Base-by-base conservation (phyloP, 345 rosid species). In the Salix brachista region DNA sequence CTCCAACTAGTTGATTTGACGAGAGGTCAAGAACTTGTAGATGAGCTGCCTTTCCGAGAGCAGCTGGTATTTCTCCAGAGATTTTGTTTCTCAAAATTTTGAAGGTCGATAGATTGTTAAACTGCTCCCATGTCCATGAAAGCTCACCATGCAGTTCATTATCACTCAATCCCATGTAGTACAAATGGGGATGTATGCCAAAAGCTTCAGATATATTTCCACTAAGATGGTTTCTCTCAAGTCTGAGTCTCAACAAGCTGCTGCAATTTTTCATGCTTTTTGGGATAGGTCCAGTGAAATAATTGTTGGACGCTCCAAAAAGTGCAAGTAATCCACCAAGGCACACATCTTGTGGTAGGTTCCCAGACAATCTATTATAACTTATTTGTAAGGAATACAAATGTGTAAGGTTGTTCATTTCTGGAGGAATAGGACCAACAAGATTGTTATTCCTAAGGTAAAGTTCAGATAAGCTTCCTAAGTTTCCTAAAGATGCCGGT, bases 81-180 rank as follows among this genome's bases (percentile, higher is more conserved):
- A 72, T 54, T 13, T n/a, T 54, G 30, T 72, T 72, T 28, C 39
- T 2, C 1, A 67, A 54, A 16, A 72, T 54, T 54, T 5, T 54
- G 0, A 72, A 4, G 26, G 32, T 0, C 11, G 75, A 0, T 9
- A 72, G 23, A 17, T 72, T 72, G 28, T 2, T 13, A 17, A 56
- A 54, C 6, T 72, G 26, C 25, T 34, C 67, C 75, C 75, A 72
- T 58, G 21, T 54, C 67, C 68, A 25, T 12, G 73, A 75, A 14
- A 67, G 19, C 11, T 67, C 46, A 3, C 78, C 73, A 54, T 67
- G 3, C 0, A 75, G 17, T 3, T 67, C 39, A 28, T 67, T 75
- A 14, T 17, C 36, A 69, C 73, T 67, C 25, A 75, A 42, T 13
- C 36, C 73, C 0, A 75, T 23, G 54, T 21, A 54, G 8, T 10